Evolutionary conservation across 2,329 filamentous ascomycete species (phyloP), one percentile per base, ranked within the genome.

Genomic region (Spiromastix sp.): DNA sequence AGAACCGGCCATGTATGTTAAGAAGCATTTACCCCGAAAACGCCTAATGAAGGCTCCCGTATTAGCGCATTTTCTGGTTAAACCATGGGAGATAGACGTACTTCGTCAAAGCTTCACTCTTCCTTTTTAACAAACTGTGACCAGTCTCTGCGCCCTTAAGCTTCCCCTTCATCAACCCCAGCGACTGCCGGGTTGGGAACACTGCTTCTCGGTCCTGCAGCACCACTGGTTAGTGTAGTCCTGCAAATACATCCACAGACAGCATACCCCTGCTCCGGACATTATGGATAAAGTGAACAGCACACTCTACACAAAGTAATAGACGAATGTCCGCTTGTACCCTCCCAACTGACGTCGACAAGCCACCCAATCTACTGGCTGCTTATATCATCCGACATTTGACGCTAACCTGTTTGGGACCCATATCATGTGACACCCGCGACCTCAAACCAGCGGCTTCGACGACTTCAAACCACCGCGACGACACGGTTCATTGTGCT

Each of bases 41-140:
- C 85, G 85, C 56, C 85, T 93, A 43, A 45, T 47, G 39, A 52
- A 43, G n/a, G n/a, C n/a, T n/a, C n/a, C n/a, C n/a, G n/a, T n/a
- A n/a, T n/a, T n/a, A n/a, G 33, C 34, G 35, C 22, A 43, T 53
- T 9, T 16, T 24, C 10, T n/a, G 32, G 27, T 32, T 15, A 32
- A 6, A 13, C n/a, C 2, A 24, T 34, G 17, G n/a, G 3, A 41
- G 32, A 37, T 17, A 32, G 15, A 60, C 73, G 37, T 72, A 93
- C 85, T 98, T 98, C 47, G 91, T 98, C 44, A 98, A 70, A 50
- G 91, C 91, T 65, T 98, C 91, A 61, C 87, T 95, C 72, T 98
- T 98, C 55, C 91, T 74, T 71, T 98, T 98, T 44, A 98, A 69
- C 57, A 98, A 69, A 61, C 83, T 94, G 67, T 98, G 89, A 32